Conservation (phyloP, 1,284 basidiomycete genomes). For the Crepidotus sp. region DNA sequence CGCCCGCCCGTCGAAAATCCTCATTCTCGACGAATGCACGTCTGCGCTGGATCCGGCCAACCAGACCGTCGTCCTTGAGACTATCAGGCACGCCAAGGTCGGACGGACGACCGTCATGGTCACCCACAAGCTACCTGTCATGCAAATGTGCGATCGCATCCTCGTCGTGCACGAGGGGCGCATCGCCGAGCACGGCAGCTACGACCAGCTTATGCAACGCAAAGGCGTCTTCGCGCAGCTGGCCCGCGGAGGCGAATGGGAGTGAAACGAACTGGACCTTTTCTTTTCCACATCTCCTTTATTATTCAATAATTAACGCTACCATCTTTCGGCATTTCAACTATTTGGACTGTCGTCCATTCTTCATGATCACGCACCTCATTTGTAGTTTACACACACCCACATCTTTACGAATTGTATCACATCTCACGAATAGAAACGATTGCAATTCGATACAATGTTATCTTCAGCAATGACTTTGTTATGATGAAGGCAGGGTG, state of each 20-base stretch:
- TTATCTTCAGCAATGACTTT: too few species aligned
- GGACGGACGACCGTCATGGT: slow-evolving; percentile 83
- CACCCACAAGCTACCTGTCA: slow-evolving; percentile 87
- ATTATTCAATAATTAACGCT: slow-evolving; percentile 17
- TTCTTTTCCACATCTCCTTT: slow-evolving; percentile 1
- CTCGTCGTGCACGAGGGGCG: slow-evolving; percentile 72
- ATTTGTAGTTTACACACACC: slow-evolving; percentile 17
- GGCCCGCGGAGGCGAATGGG: slow-evolving; percentile 83
- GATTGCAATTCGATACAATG: slow-evolving; percentile 16
- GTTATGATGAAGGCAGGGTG: too few species aligned
- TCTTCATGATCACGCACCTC: slow-evolving; percentile 15
- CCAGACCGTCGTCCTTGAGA: slow-evolving; percentile 72
- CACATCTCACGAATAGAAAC: slow-evolving; percentile 17
- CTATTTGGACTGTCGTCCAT: slow-evolving; percentile 9
- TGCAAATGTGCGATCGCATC: slow-evolving; percentile 88
- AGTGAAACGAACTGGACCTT: slow-evolving; percentile 8
- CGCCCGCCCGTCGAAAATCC: slow-evolving; percentile 58
- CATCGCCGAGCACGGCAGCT: slow-evolving; percentile 76
- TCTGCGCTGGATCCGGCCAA: slow-evolving; percentile 82
- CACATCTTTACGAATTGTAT: slow-evolving; percentile 15
- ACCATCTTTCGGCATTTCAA: slow-evolving; percentile 10
- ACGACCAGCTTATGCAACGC: slow-evolving; percentile 57
- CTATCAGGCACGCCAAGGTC: slow-evolving; percentile 55
- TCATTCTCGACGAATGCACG: slow-evolving; percentile 93
- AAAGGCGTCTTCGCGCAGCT: slow-evolving; percentile 77